A percentile compares a stretch with the other conserved stretches of the same genome.
Conservation (phyloP, 2,329 filamentous ascomycete genomes). For the Colletotrichum higginsianum region DNA sequence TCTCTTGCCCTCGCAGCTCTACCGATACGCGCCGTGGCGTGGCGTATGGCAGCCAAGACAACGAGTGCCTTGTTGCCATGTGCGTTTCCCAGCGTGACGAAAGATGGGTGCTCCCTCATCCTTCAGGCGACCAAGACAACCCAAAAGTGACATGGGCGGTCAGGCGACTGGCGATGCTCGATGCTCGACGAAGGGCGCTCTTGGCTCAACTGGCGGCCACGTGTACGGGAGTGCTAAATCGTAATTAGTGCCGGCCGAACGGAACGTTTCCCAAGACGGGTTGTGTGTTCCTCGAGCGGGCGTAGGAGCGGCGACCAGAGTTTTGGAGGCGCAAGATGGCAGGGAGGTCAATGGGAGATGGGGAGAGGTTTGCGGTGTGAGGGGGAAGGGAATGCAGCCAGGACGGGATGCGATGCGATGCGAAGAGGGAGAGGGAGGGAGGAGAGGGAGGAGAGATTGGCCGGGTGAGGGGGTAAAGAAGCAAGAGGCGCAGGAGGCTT, state of each 20-base stretch:
- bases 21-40: constrained; percentile 3
- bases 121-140: constrained; percentile 23
- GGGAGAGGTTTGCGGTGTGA: constrained; percentile 7
- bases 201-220: constrained; percentile 37
- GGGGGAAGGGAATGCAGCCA: constrained; percentile 21
- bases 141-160: constrained; percentile 20
- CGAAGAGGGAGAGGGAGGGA: too few relatives aligned
- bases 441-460: background rate
- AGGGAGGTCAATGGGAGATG: constrained; percentile 3
- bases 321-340: background rate
- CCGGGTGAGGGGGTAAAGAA: background rate
- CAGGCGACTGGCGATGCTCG: background rate
- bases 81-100: constrained; percentile 33
- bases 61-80: constrained; percentile 32
- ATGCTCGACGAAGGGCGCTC: constrained; percentile 9
- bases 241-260: constrained; percentile 39
- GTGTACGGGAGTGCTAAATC: constrained; percentile 33
- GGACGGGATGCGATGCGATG: constrained; percentile 17
- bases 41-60: constrained; percentile 33
- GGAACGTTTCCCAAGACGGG: constrained; percentile 20
- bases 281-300: background rate
- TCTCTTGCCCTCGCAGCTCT: background rate
- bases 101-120: constrained; percentile 13
- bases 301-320: background rate
- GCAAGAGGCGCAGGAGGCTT: background rate